phyloP scores from a whole-genome alignment of 805 yeast species.

The Ogataea pini region DNA sequence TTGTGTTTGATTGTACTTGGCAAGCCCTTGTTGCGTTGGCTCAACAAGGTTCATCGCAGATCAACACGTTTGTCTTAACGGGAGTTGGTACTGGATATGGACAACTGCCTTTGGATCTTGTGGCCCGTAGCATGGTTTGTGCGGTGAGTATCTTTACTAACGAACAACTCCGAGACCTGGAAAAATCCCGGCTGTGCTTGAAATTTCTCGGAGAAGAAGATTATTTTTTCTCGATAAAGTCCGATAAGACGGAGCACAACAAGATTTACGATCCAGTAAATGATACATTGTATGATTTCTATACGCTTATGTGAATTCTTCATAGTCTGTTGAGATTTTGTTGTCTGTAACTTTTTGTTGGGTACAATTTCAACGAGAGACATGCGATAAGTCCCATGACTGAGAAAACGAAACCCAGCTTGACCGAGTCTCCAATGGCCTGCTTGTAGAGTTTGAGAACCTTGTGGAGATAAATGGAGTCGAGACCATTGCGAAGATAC shows the following conservation, averaged over 20 bases:
- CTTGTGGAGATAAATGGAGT: slow-evolving; percentile 24
- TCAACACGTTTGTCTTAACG: slow-evolving; percentile 35
- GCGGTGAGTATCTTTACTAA: slow-evolving; percentile 34
- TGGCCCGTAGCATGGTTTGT: slow-evolving; percentile 38
- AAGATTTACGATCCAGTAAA: neutral
- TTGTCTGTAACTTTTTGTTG: neutral
- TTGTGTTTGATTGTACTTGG: slow-evolving; percentile 43
- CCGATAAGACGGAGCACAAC: too few species aligned
- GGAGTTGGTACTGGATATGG: slow-evolving; percentile 46
- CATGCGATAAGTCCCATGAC: slow-evolving; percentile 26
- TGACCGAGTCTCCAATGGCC: slow-evolving; percentile 29
- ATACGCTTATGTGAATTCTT: too few species aligned
- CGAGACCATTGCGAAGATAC: slow-evolving; percentile 35
- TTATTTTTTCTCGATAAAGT: slow-evolving; percentile 10
- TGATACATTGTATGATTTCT: slow-evolving; percentile 9
- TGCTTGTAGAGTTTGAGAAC: slow-evolving; percentile 34
- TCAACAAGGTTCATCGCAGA: slow-evolving; percentile 10
- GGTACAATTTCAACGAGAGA: slow-evolving; percentile 25
- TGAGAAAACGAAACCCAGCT: slow-evolving; percentile 29
- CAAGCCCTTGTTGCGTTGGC: slow-evolving; percentile 31
- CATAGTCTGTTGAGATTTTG: too few species aligned
- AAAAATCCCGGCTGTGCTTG: slow-evolving; percentile 26
- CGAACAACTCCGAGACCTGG: neutral
- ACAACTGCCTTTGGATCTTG: slow-evolving; percentile 32
- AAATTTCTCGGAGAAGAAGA: slow-evolving; percentile 29